Conservation (phyloP, 371 early-diverging fungal species). For the Massospora cicadina region DNA sequence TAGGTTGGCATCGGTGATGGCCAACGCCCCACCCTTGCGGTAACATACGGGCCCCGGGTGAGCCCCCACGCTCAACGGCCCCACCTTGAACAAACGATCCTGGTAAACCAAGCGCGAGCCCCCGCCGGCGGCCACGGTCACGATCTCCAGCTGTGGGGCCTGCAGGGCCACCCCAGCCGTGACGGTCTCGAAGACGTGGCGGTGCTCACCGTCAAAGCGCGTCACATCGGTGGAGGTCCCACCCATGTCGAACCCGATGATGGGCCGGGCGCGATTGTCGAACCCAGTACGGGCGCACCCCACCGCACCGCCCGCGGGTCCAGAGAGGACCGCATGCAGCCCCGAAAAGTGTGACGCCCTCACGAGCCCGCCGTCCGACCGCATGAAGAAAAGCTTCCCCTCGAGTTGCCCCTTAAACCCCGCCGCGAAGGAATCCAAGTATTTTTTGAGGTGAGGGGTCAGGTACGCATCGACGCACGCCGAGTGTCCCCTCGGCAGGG, state of each 20-base stretch:
- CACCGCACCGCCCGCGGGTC: constrained; percentile 93
- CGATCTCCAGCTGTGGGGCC: constrained; percentile 89
- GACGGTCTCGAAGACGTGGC: constrained; percentile 87
- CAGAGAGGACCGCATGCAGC: constrained; percentile 76
- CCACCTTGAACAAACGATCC: constrained; percentile 87
- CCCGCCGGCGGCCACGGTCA: constrained; percentile 92
- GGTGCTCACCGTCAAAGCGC: constrained; percentile 72
- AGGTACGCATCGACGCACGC: constrained; percentile 85
- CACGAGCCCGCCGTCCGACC: constrained; percentile 84
- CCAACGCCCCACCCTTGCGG: constrained; percentile 80
- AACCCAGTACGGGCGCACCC: constrained; percentile 76
- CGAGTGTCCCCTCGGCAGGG: constrained; percentile 82
- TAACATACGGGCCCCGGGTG: constrained; percentile 91
- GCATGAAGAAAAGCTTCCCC: constrained; percentile 84
- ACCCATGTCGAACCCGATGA: constrained; percentile 95
- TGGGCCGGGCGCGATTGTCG: constrained; percentile 31
- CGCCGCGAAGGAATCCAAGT: constrained; percentile 59
- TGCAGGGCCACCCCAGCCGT: constrained; percentile 88
- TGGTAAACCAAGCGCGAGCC: constrained; percentile 83
- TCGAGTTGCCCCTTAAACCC: constrained; percentile 59
- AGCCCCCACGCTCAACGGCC: constrained; percentile 87
- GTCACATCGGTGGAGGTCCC: constrained; percentile 92
- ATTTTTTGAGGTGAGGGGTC: constrained; percentile 74
- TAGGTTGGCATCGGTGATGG: constrained; percentile 89
- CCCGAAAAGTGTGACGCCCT: constrained; percentile 72